These are phyloP conservation scores for Exutisphaerella laricina DNA, from an alignment of 2,329 filamentous ascomycete genomes.

Conservation along the genomic window DNA sequence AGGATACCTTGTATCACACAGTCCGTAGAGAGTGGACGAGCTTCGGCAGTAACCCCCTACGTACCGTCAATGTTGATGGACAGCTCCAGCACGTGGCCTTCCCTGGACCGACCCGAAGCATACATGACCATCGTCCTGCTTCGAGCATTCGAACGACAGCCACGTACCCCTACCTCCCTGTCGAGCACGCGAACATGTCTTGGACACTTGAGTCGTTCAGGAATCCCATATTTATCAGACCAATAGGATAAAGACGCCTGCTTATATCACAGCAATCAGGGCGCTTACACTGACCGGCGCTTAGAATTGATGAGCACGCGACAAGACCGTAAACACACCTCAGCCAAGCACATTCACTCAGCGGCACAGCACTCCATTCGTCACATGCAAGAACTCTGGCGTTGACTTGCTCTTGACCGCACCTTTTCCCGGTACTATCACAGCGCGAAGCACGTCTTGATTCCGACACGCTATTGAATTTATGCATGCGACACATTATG, in stretches of 20 bases:
- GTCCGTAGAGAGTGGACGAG: no score
- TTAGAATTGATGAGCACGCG: conserved; percentile 15
- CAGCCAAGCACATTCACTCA: conserved; percentile 6
- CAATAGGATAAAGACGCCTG: not conserved
- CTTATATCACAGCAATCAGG: conserved; percentile 5
- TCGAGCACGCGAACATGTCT: not conserved
- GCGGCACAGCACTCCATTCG: conserved; percentile 28
- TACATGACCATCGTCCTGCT: not conserved
- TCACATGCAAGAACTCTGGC: conserved; percentile 12
- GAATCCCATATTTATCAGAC: no score
- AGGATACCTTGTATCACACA: no score
- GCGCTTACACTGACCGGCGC: conserved; percentile 23
- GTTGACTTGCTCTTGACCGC: conserved; percentile 7
- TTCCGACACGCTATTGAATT: conserved; percentile 10
- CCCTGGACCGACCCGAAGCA: not conserved
- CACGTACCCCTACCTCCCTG: not conserved
- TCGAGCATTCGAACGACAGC: not conserved
- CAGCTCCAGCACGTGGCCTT: not conserved
- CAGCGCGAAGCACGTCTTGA: conserved; percentile 9
- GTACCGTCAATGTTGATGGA: no score
- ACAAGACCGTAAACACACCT: conserved; percentile 10
- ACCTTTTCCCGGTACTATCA: conserved; percentile 6
- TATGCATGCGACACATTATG: conserved; percentile 5
- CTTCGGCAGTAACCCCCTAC: no score
- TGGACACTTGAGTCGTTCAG: not conserved